Conservation (phyloP, 768 basidiomycete genomes). For the Amanita phalloides region DNA sequence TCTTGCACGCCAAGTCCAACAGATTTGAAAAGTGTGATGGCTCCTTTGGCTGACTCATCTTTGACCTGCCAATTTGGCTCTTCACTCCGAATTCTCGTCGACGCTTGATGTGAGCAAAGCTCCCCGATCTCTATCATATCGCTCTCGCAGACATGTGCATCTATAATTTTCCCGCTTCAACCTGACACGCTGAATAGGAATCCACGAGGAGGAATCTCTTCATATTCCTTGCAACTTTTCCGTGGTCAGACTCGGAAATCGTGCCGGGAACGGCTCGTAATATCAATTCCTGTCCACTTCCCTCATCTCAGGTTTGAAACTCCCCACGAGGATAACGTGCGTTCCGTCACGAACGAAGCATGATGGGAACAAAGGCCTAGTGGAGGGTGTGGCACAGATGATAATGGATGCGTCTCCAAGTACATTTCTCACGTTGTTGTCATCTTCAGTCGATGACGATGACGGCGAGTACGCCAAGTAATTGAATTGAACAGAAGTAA, state of each 20-base stretch:
- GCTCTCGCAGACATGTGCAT: conserved; percentile 25
- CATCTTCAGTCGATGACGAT: conserved; percentile 1
- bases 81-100: too few species aligned
- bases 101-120: conserved; percentile 20
- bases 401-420: conserved; percentile 36
- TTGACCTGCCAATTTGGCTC: conserved; percentile 15
- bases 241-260: neutral
- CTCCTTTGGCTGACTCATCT: conserved; percentile 18
- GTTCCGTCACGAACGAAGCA: conserved; percentile 50
- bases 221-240: neutral
- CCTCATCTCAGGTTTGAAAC: conserved; percentile 72
- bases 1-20: conserved; percentile 87
- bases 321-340: conserved; percentile 71
- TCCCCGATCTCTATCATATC: conserved; percentile 65
- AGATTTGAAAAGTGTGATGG: conserved; percentile 77
- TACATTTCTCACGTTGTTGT: conserved; percentile 10
- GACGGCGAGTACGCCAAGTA: conserved; percentile 8
- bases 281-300: conserved; percentile 60
- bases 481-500: conserved; percentile 15
- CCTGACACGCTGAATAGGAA: conserved; percentile 54
- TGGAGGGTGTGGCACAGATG: conserved; percentile 71
- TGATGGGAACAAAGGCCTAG: conserved; percentile 57
- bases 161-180: conserved; percentile 76
- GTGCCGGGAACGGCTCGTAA: conserved; percentile 27
- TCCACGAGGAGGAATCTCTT: conserved; percentile 59